phyloP scores from a whole-genome alignment of 2,329 filamentous ascomycete species.

The Malbranchea zuffiana region DNA sequence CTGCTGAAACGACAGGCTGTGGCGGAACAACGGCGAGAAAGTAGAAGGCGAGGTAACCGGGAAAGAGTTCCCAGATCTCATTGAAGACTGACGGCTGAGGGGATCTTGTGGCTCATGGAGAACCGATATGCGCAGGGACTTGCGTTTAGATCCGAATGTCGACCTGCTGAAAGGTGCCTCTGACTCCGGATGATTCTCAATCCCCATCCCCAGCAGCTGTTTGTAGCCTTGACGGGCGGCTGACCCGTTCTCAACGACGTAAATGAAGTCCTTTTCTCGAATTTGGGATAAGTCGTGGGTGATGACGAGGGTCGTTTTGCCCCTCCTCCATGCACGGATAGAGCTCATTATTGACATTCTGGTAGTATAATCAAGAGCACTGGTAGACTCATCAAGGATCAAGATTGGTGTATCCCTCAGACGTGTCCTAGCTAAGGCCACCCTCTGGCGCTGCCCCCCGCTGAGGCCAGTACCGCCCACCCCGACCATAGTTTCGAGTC shows the following conservation, averaged over 20 bases:
- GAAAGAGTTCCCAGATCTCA: too few relatives aligned
- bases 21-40: conserved; percentile 7
- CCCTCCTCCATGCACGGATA: conserved; percentile 63
- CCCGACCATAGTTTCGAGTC: conserved; percentile 62
- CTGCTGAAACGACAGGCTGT: not conserved
- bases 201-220: conserved; percentile 20
- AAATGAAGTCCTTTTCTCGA: conserved; percentile 59
- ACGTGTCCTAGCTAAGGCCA: conserved; percentile 68
- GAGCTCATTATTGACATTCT: conserved; percentile 59
- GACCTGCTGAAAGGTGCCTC: not conserved
- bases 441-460: conserved; percentile 72
- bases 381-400: conserved; percentile 81
- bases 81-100: too few relatives aligned
- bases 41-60: conserved; percentile 5
- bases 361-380: conserved; percentile 67
- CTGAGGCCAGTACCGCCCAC: conserved; percentile 60
- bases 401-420: conserved; percentile 69
- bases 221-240: conserved; percentile 61
- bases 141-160: too few relatives aligned
- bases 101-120: too few relatives aligned
- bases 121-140: too few relatives aligned
- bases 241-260: conserved; percentile 59
- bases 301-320: conserved; percentile 83
- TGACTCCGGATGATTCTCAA: conserved; percentile 1
- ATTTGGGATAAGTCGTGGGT: conserved; percentile 83